Evolutionary conservation across 345 rosid genomes (phyloP).

Genomic region (Lepidium didymum): DNA sequence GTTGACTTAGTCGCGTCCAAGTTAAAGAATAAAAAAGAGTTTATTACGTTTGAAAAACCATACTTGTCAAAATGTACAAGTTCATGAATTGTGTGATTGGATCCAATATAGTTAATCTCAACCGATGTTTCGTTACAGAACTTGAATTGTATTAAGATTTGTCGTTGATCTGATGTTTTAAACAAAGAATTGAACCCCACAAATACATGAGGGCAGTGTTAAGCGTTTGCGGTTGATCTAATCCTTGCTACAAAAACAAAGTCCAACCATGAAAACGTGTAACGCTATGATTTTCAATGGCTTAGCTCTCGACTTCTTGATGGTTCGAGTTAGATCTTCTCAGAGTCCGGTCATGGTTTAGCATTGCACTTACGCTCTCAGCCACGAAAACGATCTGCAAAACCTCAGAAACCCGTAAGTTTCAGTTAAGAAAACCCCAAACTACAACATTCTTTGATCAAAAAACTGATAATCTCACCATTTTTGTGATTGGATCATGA

Average conservation of each 20-base stretch:
- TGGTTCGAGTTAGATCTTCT: constrained; percentile 27
- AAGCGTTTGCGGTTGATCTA: neutral
- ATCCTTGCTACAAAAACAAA: neutral
- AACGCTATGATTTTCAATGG: neutral
- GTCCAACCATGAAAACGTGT: neutral
- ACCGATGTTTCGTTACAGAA: too few species aligned
- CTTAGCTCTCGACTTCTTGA: constrained; percentile 27
- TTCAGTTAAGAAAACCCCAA: neutral
- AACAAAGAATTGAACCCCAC: too few species aligned
- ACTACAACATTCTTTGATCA: neutral
- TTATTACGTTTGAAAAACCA: too few species aligned
- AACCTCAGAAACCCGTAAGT: neutral
- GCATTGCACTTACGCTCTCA: constrained; percentile 75
- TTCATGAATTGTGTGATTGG: too few species aligned
- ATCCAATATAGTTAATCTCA: too few species aligned
- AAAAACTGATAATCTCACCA: neutral
- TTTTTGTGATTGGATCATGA: neutral
- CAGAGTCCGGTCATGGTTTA: constrained; percentile 71
- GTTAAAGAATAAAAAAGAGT: too few species aligned
- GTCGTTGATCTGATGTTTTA: too few species aligned
- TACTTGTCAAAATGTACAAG: too few species aligned
- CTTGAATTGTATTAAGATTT: too few species aligned
- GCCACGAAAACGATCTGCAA: constrained; percentile 71
- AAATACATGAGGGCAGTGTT: too few species aligned
- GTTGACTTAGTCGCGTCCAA: too few species aligned